Evolutionary conservation across 2,329 filamentous ascomycete genomes (phyloP).

Genomic region (Pseudogymnoascus sp.): DNA sequence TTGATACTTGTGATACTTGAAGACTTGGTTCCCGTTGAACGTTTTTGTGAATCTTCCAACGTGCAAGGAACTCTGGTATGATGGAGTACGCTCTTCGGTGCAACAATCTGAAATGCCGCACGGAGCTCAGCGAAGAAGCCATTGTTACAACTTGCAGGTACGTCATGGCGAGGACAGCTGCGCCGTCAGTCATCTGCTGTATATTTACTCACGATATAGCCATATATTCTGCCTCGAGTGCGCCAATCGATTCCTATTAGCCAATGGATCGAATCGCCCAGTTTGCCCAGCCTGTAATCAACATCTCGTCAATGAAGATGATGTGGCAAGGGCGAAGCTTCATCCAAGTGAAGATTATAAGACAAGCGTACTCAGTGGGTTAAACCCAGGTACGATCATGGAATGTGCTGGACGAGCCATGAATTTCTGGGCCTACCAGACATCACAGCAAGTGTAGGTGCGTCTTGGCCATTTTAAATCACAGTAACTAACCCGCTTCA

Average conservation of each 20-base stretch:
- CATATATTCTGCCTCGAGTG: constrained; percentile 82
- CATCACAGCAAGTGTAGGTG: constrained; percentile 68
- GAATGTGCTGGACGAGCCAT: constrained; percentile 75
- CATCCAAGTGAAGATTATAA: constrained; percentile 85
- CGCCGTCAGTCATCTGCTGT: background rate
- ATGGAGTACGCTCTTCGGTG: constrained; percentile 74
- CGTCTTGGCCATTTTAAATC: background rate
- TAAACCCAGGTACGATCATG: constrained; percentile 74
- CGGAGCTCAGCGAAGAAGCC: constrained; percentile 58
- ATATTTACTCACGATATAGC: constrained; percentile 34
- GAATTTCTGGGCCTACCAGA: constrained; percentile 81
- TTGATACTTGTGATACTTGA: background rate
- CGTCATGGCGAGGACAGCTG: constrained; percentile 21
- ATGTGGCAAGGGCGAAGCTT: constrained; percentile 62
- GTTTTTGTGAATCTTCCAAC: background rate
- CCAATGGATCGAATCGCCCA: constrained; percentile 34
- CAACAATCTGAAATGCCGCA: constrained; percentile 70
- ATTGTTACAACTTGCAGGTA: constrained; percentile 87
- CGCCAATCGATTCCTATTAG: constrained; percentile 55
- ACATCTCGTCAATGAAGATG: constrained; percentile 60
- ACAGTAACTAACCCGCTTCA: constrained; percentile 13
- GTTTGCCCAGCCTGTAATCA: constrained; percentile 69
- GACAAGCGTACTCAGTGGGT: constrained; percentile 71
- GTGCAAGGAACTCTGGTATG: background rate
- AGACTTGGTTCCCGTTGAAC: background rate